Conservation (phyloP, 139 green algal genomes). For the Yamagishiella unicocca region DNA sequence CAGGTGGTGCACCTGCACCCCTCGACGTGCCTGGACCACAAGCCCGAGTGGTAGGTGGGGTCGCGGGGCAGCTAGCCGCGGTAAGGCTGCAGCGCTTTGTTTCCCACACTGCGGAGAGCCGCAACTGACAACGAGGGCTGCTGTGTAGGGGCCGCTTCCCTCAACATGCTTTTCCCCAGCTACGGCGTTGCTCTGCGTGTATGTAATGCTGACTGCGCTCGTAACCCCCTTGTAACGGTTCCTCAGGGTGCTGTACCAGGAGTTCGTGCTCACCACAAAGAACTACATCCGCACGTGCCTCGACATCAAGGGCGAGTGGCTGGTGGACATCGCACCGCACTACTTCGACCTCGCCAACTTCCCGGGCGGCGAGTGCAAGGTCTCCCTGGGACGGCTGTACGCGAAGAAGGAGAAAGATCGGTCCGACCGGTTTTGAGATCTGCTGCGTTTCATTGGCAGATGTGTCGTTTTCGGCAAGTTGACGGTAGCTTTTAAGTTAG, state of each 20-base stretch:
- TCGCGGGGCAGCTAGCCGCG: not conserved
- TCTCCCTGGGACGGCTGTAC: constrained; percentile 88
- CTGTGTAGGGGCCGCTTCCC: too few species aligned
- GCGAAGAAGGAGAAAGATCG: constrained; percentile 66
- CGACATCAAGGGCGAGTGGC: constrained; percentile 97
- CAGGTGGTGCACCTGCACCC: constrained; percentile 97
- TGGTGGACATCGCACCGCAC: constrained; percentile 95
- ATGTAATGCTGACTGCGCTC: too few species aligned
- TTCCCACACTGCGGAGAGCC: too few species aligned
- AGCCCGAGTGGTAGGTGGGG: constrained; percentile 82
- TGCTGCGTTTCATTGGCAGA: too few species aligned
- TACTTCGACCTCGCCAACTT: constrained; percentile 99
- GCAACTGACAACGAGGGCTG: too few species aligned
- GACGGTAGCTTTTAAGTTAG: too few species aligned
- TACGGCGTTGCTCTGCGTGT: too few species aligned
- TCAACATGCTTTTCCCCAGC: too few species aligned
- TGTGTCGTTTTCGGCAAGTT: too few species aligned
- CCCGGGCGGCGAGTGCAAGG: constrained; percentile 86
- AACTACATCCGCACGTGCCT: constrained; percentile 98
- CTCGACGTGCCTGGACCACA: constrained; percentile 93
- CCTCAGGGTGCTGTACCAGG: constrained; percentile 95
- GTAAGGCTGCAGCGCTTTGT: too few species aligned
- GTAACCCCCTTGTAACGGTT: too few species aligned
- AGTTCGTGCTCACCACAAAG: constrained; percentile 98
- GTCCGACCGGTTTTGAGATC: constrained; percentile 17